Evolutionary conservation across 2,329 filamentous ascomycete species (phyloP), one percentile per base, ranked within the genome.

Genomic region (Penicillium brasilianum): DNA sequence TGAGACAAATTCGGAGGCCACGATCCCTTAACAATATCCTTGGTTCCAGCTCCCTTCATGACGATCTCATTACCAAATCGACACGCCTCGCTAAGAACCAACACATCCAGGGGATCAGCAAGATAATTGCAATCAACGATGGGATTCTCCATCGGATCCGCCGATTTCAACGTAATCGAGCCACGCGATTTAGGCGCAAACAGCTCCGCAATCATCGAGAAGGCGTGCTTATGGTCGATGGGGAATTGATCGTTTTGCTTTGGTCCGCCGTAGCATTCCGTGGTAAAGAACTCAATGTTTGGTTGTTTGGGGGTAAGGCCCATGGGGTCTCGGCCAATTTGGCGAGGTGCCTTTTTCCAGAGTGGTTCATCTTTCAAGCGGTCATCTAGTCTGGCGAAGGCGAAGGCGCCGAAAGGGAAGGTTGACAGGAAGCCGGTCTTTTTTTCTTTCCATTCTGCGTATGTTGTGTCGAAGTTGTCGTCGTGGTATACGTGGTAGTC

Each of bases 331-430:
- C 87, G 83, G 4, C 83, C 84, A 28, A 78, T 72, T 37, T 76
- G 56, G 6, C 82, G 78, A 0, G 79, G 74, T 0, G 85, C 83
- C 4, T 78, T 74, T 2, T 78, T 78, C 87, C 87, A 89, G 7
- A 86, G 66, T 3, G 81, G 76, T 0, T 83, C 82, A 65, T 86
- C 78, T 49, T 80, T 75, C 0, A 89, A 80, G 7, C 86, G 83
- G 9, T 87, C 81, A 60, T 88, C 85, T 0, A 89, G 77, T n/a
- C 87, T 82, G 6, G 86, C 83, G 66, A 82, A 90, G 11, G 82
- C 86, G 59, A 89, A 88, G 11, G 81, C 80, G 43, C 87, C 87
- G 55, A 89, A 89, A 10, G 87, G 87, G 66, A 89, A 88, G 0
- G 81, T 83, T 1, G 87, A 85, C 0, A 89, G 76, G 36, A 86